Percentiles rank a stretch among this genome's conserved stretches.
Evolutionary conservation across 225 moss, liverwort and hornwort species (phyloP).

Genomic region (Thuidium tamariscinum): DNA sequence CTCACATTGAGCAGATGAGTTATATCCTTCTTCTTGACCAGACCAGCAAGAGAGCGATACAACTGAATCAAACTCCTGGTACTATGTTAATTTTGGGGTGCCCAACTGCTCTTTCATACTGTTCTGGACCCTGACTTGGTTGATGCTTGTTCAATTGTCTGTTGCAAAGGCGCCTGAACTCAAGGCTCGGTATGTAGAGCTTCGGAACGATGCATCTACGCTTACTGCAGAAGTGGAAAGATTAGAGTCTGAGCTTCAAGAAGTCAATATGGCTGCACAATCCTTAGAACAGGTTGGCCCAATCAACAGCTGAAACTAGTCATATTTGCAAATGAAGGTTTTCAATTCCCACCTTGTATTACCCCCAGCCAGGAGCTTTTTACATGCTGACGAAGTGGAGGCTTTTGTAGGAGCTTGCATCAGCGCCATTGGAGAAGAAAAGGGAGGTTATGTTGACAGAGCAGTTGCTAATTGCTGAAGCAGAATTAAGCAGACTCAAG

Average conservation of each 20-base stretch:
- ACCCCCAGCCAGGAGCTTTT: no score
- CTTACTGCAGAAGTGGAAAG: constrained; percentile 29
- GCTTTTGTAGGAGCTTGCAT: constrained; percentile 33
- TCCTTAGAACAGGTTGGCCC: constrained; percentile 37
- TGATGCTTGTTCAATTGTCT: background rate
- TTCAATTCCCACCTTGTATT: background rate
- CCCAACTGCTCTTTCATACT: background rate
- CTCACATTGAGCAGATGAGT: background rate
- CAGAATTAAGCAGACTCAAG: constrained; percentile 28
- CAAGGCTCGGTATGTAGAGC: background rate
- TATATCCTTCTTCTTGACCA: background rate
- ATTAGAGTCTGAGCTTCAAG: constrained; percentile 21
- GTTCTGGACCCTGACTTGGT: no score
- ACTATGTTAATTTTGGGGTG: background rate
- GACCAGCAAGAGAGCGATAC: background rate
- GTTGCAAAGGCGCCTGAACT: constrained; percentile 31
- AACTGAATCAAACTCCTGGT: background rate
- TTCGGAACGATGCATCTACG: constrained; percentile 9
- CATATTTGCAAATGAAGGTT: background rate
- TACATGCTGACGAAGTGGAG: no score
- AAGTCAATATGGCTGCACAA: background rate
- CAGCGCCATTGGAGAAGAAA: constrained; percentile 24
- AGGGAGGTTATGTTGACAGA: constrained; percentile 25
- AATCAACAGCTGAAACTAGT: background rate
- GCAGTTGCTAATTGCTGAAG: constrained; percentile 41